Evolutionary conservation across 345 rosid species (phyloP).

Genomic region (Turritis glabra): DNA sequence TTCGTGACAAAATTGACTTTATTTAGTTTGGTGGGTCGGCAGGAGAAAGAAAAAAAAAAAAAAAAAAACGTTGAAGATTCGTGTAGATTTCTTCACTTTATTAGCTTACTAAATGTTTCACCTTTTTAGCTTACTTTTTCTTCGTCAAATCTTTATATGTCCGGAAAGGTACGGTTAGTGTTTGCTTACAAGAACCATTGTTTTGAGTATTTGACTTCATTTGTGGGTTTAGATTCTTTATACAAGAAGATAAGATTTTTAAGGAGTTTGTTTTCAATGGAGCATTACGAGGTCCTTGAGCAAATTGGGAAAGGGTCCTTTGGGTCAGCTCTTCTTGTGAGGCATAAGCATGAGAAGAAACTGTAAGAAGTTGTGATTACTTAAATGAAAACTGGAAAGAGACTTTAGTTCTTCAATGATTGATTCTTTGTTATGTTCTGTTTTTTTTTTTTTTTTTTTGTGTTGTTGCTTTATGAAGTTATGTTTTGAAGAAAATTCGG

Average conservation of each 20-base stretch:
- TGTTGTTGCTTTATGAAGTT: slow-evolving; percentile 46
- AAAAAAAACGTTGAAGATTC: slow-evolving; percentile 26
- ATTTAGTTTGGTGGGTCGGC: slow-evolving; percentile 39
- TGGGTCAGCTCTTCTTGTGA: slow-evolving; percentile 93
- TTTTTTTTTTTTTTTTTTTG: slow-evolving; percentile 26
- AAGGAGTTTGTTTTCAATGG: slow-evolving; percentile 49
- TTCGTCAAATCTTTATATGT: slow-evolving; percentile 20
- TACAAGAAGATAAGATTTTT: background rate
- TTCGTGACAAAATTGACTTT: slow-evolving; percentile 33
- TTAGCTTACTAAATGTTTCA: slow-evolving; percentile 31
- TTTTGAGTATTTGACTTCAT: background rate
- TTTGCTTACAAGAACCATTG: slow-evolving; percentile 17
- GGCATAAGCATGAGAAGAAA: slow-evolving; percentile 89
- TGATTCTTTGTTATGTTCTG: background rate
- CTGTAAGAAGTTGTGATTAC: slow-evolving; percentile 50
- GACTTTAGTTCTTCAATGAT: background rate
- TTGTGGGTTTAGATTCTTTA: slow-evolving; percentile 19
- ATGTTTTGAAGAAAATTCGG: slow-evolving; percentile 91
- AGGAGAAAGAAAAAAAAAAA: background rate
- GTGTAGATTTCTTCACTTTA: slow-evolving; percentile 32
- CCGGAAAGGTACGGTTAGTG: slow-evolving; percentile 33
- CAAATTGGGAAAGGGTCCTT: slow-evolving; percentile 92
- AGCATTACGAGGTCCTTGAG: slow-evolving; percentile 87
- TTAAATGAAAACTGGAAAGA: background rate
- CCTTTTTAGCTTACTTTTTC: slow-evolving; percentile 26